Base-by-base conservation (phyloP, 805 yeast genomes). In the Lipomyces sp. region DNA sequence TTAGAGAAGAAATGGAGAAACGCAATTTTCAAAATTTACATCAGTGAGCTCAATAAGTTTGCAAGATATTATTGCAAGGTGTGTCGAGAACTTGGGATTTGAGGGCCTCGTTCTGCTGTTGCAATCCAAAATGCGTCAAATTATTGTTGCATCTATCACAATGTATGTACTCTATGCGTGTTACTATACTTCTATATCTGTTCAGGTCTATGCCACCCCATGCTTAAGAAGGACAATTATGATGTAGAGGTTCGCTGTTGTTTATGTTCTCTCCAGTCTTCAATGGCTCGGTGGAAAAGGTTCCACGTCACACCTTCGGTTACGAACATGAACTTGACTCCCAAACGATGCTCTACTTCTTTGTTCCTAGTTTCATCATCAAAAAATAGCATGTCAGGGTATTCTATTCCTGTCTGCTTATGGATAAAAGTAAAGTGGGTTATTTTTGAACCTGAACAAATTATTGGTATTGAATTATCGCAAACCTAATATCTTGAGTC, bases 301-400 rank as follows among this genome's bases (percentile, higher is more conserved):
- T 77, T 72, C 81, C 87, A 81, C 0, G 87, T 85, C 42, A 89
- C 81, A 0, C 92, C 91, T 72, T 87, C 85, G 6, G 80, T 80
- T 7, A 92, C 84, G 73, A 86, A 84, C 15, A 86, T 85, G 76
- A 92, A 92, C 61, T 84, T 83, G 34, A 90, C 91, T 3, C 92
- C 92, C 15, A 89, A 81, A 32, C 76, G 72, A 3, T 75, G 72
- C 73, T 85, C 88, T 3, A 92, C 97, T 71, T 92, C 97, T 67
- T 78, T 82, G 74, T 92, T 92, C 69, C 97, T 81, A 63, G 78
- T 73, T 76, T 92, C 97, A 75, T 92, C 97, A 74, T 92, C 97
- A 73, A 86, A 92, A 64, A 90, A 78, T n/a, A 83, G 76, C 79
- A 90, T 82, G 51, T 87, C 87, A 4, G 77, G 69, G 51, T 74